Conservation (phyloP, 140 eudicot genomes). For the Stevia rebaudiana region DNA sequence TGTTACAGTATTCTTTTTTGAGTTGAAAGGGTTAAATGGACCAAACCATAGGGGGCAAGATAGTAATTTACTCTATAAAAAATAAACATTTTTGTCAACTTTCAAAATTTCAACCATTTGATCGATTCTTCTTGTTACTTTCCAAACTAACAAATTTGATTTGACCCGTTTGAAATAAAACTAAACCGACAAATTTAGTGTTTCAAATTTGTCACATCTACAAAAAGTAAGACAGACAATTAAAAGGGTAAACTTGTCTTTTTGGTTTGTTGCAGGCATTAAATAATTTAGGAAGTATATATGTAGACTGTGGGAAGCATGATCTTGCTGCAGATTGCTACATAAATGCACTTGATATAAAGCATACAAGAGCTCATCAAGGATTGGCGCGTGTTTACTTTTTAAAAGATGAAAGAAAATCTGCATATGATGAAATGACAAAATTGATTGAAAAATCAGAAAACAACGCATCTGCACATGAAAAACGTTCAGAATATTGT, state of each 20-base stretch:
- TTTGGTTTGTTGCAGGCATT: constrained; percentile 54
- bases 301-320: constrained; percentile 81
- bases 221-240: neutral
- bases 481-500: constrained; percentile 74
- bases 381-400: constrained; percentile 76
- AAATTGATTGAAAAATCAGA: constrained; percentile 66
- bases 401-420: constrained; percentile 56
- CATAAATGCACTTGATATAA: constrained; percentile 71
- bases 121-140: neutral
- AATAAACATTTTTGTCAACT: neutral
- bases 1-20: too few relatives aligned
- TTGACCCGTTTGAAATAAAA: neutral
- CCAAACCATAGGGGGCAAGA: too few relatives aligned
- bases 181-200: neutral
- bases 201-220: neutral
- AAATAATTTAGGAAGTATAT: constrained; percentile 78
- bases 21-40: too few relatives aligned
- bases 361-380: constrained; percentile 94
- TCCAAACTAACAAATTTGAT: neutral
- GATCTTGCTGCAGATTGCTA: constrained; percentile 92
- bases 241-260: neutral
- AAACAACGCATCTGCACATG: constrained; percentile 82
- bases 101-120: neutral
- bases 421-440: constrained; percentile 85
- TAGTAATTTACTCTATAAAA: too few relatives aligned